phyloP scores from a whole-genome alignment of 768 basidiomycete genomes.

The Filobasidium wieringae region DNA sequence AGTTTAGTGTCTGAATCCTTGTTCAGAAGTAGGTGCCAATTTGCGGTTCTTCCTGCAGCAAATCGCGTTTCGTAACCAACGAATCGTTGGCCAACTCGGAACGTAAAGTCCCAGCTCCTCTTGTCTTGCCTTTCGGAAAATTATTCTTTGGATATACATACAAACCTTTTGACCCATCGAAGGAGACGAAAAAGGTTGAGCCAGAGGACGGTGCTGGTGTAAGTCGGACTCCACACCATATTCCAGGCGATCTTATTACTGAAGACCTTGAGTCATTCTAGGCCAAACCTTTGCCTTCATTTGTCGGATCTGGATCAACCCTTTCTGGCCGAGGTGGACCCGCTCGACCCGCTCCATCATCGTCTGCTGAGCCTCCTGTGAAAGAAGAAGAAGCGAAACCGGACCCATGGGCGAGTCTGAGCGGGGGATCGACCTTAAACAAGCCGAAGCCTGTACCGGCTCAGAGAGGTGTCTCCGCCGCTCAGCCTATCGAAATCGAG shows the following conservation, averaged over 20 bases:
- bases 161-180: conserved; percentile 43
- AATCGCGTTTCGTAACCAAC: conserved; percentile 72
- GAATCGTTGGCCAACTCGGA: conserved; percentile 58
- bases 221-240: conserved; percentile 39
- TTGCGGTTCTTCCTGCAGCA: conserved; percentile 43
- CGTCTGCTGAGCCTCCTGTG: conserved; percentile 43
- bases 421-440: conserved; percentile 26
- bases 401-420: conserved; percentile 41
- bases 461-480: conserved; percentile 41
- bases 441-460: conserved; percentile 53
- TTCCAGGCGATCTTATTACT: conserved; percentile 37
- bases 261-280: conserved; percentile 32
- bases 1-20: conserved; percentile 35
- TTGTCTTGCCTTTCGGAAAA: conserved; percentile 83
- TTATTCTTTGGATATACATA: conserved; percentile 94
- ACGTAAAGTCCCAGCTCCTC: conserved; percentile 68
- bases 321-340: conserved; percentile 48
- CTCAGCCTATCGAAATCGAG: conserved; percentile 17
- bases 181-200: conserved; percentile 27
- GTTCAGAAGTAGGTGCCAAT: background rate
- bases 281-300: conserved; percentile 37
- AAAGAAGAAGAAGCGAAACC: conserved; percentile 44
- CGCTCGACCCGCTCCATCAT: conserved; percentile 38
- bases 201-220: conserved; percentile 11
- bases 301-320: conserved; percentile 57